Evolutionary conservation across 1,139 yeast genomes (phyloP).

Genomic region (Magnusiomyces paraingens): DNA sequence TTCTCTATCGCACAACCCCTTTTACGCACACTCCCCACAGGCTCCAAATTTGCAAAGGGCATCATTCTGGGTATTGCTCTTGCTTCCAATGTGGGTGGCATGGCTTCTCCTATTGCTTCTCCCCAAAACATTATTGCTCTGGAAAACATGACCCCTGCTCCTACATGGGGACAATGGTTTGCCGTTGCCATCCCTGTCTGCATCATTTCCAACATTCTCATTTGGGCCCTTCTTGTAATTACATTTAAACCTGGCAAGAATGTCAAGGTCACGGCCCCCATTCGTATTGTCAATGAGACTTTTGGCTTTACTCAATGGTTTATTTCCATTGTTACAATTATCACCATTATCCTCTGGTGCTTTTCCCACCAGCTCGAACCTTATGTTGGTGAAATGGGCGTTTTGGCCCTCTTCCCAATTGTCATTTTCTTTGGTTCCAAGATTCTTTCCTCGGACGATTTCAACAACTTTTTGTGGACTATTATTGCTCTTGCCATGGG

Average conservation of each 20-base stretch:
- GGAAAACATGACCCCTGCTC: conserved; percentile 79
- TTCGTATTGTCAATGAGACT: conserved; percentile 50
- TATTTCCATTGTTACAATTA: conserved; percentile 55
- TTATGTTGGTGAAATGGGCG: conserved; percentile 83
- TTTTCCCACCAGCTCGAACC: conserved; percentile 60
- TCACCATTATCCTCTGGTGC: conserved; percentile 84
- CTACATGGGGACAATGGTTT: conserved; percentile 96
- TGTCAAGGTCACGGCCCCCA: conserved; percentile 47
- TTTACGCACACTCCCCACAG: conserved; percentile 71
- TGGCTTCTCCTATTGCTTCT: conserved; percentile 94
- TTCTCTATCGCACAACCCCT: conserved; percentile 86
- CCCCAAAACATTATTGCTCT: conserved; percentile 92
- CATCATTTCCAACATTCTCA: conserved; percentile 49
- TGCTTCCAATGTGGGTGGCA: conserved; percentile 90
- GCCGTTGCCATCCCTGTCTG: conserved; percentile 78
- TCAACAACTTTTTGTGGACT: conserved; percentile 91
- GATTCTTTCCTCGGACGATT: conserved; percentile 71
- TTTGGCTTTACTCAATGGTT: conserved; percentile 70
- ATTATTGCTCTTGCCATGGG: conserved; percentile 94
- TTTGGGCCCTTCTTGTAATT: conserved; percentile 65
- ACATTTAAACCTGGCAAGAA: conserved; percentile 56
- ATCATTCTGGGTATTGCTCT: conserved; percentile 84
- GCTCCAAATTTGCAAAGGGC: conserved; percentile 73
- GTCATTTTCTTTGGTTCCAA: conserved; percentile 86
- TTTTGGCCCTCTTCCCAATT: conserved; percentile 78